phyloP scores from a whole-genome alignment of 2,329 filamentous ascomycete genomes.

The Seiridium cupressi region DNA sequence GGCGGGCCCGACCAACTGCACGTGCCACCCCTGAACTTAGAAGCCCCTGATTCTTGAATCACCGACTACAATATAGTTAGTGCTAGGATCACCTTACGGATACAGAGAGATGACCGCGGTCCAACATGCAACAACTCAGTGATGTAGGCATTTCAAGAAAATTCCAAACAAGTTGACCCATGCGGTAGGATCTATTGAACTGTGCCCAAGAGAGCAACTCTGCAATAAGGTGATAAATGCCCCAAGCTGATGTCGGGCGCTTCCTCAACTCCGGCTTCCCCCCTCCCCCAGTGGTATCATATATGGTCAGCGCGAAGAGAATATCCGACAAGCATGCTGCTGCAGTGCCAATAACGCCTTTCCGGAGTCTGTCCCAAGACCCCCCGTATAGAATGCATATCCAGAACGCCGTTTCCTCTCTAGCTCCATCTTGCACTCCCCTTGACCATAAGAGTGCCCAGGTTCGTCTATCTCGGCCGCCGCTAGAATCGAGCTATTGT shows the following conservation, averaged over 20 bases:
- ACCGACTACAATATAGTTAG: too few relatives aligned
- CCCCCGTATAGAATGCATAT: neutral
- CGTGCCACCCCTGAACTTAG: too few relatives aligned
- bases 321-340: too few relatives aligned
- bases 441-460: too few relatives aligned
- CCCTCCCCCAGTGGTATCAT: constrained; percentile 20
- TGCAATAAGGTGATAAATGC: neutral
- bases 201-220: neutral
- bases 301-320: neutral
- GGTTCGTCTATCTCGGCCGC: neutral
- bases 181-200: neutral
- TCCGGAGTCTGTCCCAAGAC: neutral
- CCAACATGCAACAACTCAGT: too few relatives aligned
- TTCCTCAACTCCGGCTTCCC: constrained; percentile 9
- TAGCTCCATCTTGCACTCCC: neutral
- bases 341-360: neutral
- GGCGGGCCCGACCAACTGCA: too few relatives aligned
- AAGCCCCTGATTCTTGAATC: too few relatives aligned
- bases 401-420: neutral
- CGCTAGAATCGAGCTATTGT: constrained; percentile 17
- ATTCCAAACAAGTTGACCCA: too few relatives aligned
- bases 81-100: too few relatives aligned
- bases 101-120: too few relatives aligned
- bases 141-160: too few relatives aligned
- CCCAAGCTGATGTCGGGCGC: neutral